Evolutionary conservation across 202 grass and related monocot genomes (phyloP), one percentile per base, ranked within the genome.

Genomic region (Setaria italica): DNA sequence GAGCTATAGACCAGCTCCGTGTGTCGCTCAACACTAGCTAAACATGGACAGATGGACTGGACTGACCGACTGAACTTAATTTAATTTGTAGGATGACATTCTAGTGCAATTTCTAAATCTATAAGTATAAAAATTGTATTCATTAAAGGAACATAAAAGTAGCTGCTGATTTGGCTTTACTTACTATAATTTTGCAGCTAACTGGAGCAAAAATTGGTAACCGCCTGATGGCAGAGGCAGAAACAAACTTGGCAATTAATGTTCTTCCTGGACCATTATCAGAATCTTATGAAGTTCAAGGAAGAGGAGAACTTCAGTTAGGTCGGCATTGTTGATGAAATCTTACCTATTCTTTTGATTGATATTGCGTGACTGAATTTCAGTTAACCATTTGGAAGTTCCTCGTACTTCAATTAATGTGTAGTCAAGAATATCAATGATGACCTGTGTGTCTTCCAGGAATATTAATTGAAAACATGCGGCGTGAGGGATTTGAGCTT

Each of bases 201-300:
- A 99, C 96, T 88, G 96, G 93, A 86, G 90, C 91, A 39, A 99
- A 99, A 94, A 99, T 99, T 55, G 96, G 96, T 77, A 93, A 88
- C 70, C 93, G 96, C 79, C 76, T 99, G 49, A 89, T 80, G 81
- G 90, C 93, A 88, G 96, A 99, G 75, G 88, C 96, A 62, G 96
- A 99, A 88, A 99, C 96, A 58, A 99, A 99, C 83, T 85, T 99
- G 76, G 96, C 96, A 90, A 96, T 99, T 80, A 99, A 94, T 94
- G 96, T 99, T 92, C 96, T 95, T 90, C 96, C 96, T 83, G 96
- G 93, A 80, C 91, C 82, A 74, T 81, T 99, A 82, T 94, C 96
- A 88, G 96, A 99, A 88, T 96, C 96, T 79, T 99, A 85, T 91
- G 96, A 99, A 96, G 96, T 99, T 94, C 96, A 96, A 90, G 96